phyloP scores from a whole-genome alignment of 2,329 filamentous ascomycete species.

The Chaetomiaceae sp. region DNA sequence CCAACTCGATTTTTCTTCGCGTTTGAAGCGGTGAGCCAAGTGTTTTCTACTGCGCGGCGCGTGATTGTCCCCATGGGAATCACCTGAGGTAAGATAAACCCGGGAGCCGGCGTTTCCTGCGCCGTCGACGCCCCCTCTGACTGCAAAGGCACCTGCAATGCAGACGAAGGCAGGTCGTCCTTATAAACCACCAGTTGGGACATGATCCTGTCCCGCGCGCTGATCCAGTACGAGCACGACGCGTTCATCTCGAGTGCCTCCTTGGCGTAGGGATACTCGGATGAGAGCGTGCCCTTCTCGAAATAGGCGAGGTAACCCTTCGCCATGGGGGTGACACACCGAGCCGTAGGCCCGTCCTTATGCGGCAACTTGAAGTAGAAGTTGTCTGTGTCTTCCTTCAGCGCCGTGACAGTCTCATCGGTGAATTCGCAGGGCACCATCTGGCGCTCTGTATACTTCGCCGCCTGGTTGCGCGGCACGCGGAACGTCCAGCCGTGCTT shows the following conservation, averaged over 20 bases:
- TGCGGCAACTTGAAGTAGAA: conserved; percentile 91
- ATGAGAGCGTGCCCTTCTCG: conserved; percentile 79
- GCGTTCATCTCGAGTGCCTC: conserved; percentile 98
- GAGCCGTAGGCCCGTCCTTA: conserved; percentile 81
- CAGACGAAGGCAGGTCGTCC: conserved; percentile 40
- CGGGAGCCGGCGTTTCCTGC: conserved; percentile 35
- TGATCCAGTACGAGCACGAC: conserved; percentile 99
- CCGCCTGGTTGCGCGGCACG: conserved; percentile 56
- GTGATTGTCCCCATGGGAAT: conserved; percentile 99
- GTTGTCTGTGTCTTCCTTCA: conserved; percentile 61
- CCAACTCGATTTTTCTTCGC: conserved; percentile 94
- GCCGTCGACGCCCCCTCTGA: conserved; percentile 9
- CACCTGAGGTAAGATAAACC: conserved; percentile 89
- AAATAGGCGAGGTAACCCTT: conserved; percentile 90
- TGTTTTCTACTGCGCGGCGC: conserved; percentile 89
- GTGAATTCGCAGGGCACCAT: conserved; percentile 70
- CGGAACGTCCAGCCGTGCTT: conserved; percentile 89
- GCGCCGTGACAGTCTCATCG: conserved; percentile 60
- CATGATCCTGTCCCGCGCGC: conserved; percentile 83
- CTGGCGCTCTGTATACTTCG: conserved; percentile 63
- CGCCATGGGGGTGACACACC: conserved; percentile 81
- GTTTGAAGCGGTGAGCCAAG: conserved; percentile 96
- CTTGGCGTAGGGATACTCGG: conserved; percentile 83
- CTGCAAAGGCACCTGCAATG: conserved; percentile 14
- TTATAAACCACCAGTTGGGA: conserved; percentile 94